These are phyloP conservation scores for Prunus mira DNA, from an alignment of 306 rosid species.

Conservation along the genomic window DNA sequence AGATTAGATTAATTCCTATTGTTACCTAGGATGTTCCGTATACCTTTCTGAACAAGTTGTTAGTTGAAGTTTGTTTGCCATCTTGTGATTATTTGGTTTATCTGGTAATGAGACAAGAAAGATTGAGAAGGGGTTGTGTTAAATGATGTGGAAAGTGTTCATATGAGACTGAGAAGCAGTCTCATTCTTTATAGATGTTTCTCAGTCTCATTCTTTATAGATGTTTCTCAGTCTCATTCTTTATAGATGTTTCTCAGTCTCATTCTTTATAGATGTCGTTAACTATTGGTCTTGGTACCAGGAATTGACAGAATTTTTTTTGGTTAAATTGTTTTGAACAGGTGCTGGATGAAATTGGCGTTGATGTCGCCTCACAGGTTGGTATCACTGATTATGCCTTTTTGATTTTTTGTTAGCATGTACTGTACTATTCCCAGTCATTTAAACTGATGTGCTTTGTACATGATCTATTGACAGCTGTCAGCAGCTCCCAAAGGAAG, in stretches of 20 bases:
- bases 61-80: neutral
- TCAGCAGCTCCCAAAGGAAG: constrained; percentile 97
- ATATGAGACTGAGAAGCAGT: neutral
- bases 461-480: constrained; percentile 50
- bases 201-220: constrained; percentile 1
- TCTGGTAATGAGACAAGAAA: neutral
- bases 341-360: constrained; percentile 99
- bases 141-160: constrained; percentile 7
- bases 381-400: constrained; percentile 17
- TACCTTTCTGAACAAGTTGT: neutral
- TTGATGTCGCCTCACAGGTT: constrained; percentile 96
- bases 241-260: neutral
- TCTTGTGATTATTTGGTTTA: neutral
- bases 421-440: constrained; percentile 13
- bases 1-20: neutral
- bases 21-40: neutral
- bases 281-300: constrained; percentile 22
- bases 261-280: constrained; percentile 1
- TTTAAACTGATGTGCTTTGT: constrained; percentile 37
- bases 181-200: constrained; percentile 4
- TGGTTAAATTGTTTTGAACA: constrained; percentile 28
- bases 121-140: constrained; percentile 18
- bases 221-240: neutral
- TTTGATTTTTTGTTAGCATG: neutral
- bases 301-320: constrained; percentile 24